Base-by-base conservation (phyloP, 345 rosid species). In the Streptanthus diversifolius region DNA sequence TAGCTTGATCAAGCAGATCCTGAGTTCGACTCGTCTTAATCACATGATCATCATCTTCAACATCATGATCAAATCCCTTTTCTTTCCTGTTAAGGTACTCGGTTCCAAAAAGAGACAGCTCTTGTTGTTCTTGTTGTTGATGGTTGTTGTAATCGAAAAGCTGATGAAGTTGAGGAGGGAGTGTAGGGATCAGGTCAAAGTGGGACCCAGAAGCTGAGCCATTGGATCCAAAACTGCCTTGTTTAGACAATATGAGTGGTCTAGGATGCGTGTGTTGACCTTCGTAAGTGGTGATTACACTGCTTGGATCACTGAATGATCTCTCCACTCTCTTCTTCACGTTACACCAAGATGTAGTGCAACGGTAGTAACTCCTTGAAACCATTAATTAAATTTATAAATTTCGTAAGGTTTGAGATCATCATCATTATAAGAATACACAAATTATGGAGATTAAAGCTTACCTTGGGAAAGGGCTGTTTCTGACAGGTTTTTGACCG, bases 301-400 rank as follows among this genome's bases (percentile, higher is more conserved):
- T 78, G 77, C 74, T 80, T 22, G 95, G 91, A 80, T 92, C 95
- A 41, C 13, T 76, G 77, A 77, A 83, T 44, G 86, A 88, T 77
- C 98, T 84, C 83, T 92, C 96, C 10, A 92, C 92, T 67, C 98
- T 80, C 83, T 92, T 92, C 87, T 92, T 92, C 84, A 92, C 98
- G 73, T 79, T 83, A 83, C 98, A 92, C 17, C 83, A 84, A n/a
- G 85, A 78, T 39, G 71, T 86, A 71, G 96, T 92, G 98, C 98
- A 92, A 76, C 98, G 95, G 62, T 90, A 92, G 80, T 92, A 92
- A 74, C 87, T 92, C 95, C 98, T 92, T 70, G 33, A 36, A 27
- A 5, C 24, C n/a, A n/a, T n/a, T n/a, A n/a, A 11, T n/a, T n/a
- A 6, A 52, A 58, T 6, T 10, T 43, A 43, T 1, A 35, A 39